Percentiles rank a stretch among this genome's conserved stretches.
Evolutionary conservation across 1,139 yeast species (phyloP).

Genomic region (Meyerozyma smithsonii): DNA sequence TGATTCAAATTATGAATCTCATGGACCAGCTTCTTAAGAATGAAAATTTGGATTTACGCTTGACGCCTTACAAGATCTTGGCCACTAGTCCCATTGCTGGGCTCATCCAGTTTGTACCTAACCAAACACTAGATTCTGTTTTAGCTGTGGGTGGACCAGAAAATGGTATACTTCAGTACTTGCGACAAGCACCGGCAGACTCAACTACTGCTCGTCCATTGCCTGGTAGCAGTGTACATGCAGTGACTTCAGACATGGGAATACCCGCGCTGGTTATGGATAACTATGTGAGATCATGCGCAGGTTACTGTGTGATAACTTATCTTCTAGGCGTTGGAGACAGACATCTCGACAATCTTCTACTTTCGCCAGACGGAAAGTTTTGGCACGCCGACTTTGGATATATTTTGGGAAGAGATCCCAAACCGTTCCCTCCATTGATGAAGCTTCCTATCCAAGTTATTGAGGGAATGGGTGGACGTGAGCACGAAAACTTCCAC

Average conservation of each 20-base stretch:
- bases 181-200: slow-evolving; percentile 31
- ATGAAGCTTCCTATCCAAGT: slow-evolving; percentile 97
- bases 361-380: slow-evolving; percentile 70
- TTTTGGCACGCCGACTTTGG: slow-evolving; percentile 98
- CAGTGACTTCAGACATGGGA: slow-evolving; percentile 56
- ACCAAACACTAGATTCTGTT: slow-evolving; percentile 83
- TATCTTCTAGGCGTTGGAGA: slow-evolving; percentile 95
- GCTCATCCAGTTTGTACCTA: slow-evolving; percentile 87
- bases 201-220: slow-evolving; percentile 5
- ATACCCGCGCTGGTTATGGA: slow-evolving; percentile 82
- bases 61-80: slow-evolving; percentile 85
- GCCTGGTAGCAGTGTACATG: slow-evolving; percentile 27
- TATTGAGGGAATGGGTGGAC: slow-evolving; percentile 97
- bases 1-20: slow-evolving; percentile 82
- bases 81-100: slow-evolving; percentile 94
- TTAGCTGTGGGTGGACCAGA: slow-evolving; percentile 32
- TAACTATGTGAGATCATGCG: slow-evolving; percentile 90
- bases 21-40: slow-evolving; percentile 88
- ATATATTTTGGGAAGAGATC: slow-evolving; percentile 91
- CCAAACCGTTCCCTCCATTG: slow-evolving; percentile 96
- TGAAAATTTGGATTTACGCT: slow-evolving; percentile 82
- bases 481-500: slow-evolving; percentile 76
- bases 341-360: slow-evolving; percentile 86
- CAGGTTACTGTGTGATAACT: slow-evolving; percentile 96
- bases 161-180: slow-evolving; percentile 66